Percentiles rank a stretch among this genome's conserved stretches.
phyloP scores from a whole-genome alignment of 306 rosid species.

The Arachis stenosperma region DNA sequence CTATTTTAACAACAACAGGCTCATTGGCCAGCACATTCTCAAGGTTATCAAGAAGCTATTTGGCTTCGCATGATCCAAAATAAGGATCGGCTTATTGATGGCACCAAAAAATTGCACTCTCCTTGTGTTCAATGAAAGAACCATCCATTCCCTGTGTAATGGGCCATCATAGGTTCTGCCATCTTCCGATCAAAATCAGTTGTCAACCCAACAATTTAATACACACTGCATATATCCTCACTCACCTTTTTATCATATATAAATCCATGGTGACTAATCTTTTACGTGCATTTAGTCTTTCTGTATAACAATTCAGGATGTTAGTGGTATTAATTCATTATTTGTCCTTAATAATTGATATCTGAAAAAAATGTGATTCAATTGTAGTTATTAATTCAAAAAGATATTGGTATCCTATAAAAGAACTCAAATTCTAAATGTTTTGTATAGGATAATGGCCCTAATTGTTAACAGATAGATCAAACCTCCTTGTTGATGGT shows the following conservation, averaged over 20 bases:
- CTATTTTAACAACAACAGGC: conserved; percentile 74
- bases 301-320: too few relatives aligned
- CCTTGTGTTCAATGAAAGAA: conserved; percentile 74
- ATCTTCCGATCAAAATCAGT: conserved; percentile 64
- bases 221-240: too few relatives aligned
- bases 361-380: too few relatives aligned
- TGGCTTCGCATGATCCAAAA: conserved; percentile 69
- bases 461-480: conserved; percentile 42
- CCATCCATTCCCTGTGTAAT: conserved; percentile 75
- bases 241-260: too few relatives aligned
- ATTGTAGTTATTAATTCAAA: too few relatives aligned
- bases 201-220: conserved; percentile 20
- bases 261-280: too few relatives aligned
- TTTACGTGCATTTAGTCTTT: too few relatives aligned
- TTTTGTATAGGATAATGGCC: too few relatives aligned
- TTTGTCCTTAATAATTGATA: too few relatives aligned
- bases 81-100: conserved; percentile 68
- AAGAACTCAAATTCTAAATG: too few relatives aligned
- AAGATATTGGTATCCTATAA: too few relatives aligned
- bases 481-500: conserved; percentile 59
- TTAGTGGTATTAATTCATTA: too few relatives aligned
- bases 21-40: conserved; percentile 77
- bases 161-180: conserved; percentile 72
- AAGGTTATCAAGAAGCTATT: conserved; percentile 78
- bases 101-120: conserved; percentile 80